These are phyloP conservation scores for Pelagophyceae sp. DNA, from an alignment of 352 stramenopile species.

Conservation along the genomic window DNA sequence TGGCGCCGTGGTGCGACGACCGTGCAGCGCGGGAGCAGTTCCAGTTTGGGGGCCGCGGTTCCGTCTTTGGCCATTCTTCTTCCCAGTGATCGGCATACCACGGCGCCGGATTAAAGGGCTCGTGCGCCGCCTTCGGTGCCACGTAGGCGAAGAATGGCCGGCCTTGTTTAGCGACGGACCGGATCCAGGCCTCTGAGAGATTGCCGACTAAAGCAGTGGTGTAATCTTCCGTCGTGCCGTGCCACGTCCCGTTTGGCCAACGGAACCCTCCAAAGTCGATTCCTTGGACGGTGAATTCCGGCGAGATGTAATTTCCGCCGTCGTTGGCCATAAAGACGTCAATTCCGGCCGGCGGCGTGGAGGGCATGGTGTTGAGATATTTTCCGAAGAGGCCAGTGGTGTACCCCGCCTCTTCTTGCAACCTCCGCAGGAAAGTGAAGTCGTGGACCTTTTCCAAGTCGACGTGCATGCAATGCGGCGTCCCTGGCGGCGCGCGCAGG, in stretches of 20 bases:
- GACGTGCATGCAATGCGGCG: slow-evolving; percentile 21
- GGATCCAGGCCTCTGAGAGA: slow-evolving; percentile 27
- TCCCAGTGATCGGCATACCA: slow-evolving; percentile 23
- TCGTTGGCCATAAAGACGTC: slow-evolving; percentile 10
- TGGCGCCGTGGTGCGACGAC: slow-evolving; percentile 31
- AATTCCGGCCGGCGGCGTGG: background rate
- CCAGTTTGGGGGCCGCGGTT: slow-evolving; percentile 27
- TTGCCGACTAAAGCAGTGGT: slow-evolving; percentile 34
- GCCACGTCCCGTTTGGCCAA: background rate
- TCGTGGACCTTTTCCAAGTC: background rate
- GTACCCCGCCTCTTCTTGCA: slow-evolving; percentile 22
- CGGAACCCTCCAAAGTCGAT: background rate
- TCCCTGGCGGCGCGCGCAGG: slow-evolving; percentile 10
- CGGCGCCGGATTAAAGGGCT: slow-evolving; percentile 37
- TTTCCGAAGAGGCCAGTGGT: slow-evolving; percentile 37
- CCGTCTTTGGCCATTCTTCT: slow-evolving; percentile 3
- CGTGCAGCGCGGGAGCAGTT: slow-evolving; percentile 27
- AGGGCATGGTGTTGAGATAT: slow-evolving; percentile 37
- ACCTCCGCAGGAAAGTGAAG: background rate
- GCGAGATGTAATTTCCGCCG: slow-evolving; percentile 3
- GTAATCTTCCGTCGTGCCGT: slow-evolving; percentile 35
- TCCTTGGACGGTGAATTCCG: background rate
- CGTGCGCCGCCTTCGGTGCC: slow-evolving; percentile 33
- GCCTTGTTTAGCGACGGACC: slow-evolving; percentile 12
- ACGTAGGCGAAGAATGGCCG: slow-evolving; percentile 35